A percentile compares a stretch with the other conserved stretches of the same genome.
Evolutionary conservation across 2,329 filamentous ascomycete genomes (phyloP).

Genomic region (Colletotrichum sp.): DNA sequence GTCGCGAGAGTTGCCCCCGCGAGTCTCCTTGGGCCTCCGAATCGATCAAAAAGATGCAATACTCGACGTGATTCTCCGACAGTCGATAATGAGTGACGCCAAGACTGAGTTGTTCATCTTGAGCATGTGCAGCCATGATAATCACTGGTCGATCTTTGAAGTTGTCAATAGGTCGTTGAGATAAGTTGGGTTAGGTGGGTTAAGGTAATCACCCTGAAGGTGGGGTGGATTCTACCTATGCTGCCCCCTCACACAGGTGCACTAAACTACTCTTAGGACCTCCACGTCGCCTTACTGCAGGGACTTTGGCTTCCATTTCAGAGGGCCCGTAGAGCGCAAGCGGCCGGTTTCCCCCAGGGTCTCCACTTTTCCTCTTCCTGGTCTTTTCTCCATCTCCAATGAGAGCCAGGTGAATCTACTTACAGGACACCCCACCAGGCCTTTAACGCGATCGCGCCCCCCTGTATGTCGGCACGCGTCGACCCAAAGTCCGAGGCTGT

Average conservation of each 20-base stretch:
- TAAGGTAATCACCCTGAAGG: not conserved
- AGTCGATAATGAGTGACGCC: conserved; percentile 42
- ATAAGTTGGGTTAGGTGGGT: not conserved
- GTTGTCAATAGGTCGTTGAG: not conserved
- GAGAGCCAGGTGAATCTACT: not conserved
- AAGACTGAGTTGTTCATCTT: not conserved
- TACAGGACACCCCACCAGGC: not conserved
- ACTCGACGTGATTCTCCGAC: conserved; percentile 86
- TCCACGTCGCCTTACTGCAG: not conserved
- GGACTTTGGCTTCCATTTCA: not conserved
- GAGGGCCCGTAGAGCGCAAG: not conserved
- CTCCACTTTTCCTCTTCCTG: not conserved
- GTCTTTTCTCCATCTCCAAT: not conserved
- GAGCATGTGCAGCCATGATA: not conserved
- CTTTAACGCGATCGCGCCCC: not conserved
- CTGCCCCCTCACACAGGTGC: not conserved
- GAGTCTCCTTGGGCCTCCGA: conserved; percentile 50
- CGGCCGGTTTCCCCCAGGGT: not conserved
- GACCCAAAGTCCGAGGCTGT: not conserved
- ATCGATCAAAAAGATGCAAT: conserved; percentile 75
- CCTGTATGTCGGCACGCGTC: not conserved
- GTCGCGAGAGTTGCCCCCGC: conserved; percentile 62
- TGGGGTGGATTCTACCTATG: not conserved
- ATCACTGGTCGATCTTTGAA: not conserved
- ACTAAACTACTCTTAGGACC: not conserved